Evolutionary conservation across 345 rosid species (phyloP), one percentile per base, ranked within the genome.

Genomic region (Odontarrhena argentea): DNA sequence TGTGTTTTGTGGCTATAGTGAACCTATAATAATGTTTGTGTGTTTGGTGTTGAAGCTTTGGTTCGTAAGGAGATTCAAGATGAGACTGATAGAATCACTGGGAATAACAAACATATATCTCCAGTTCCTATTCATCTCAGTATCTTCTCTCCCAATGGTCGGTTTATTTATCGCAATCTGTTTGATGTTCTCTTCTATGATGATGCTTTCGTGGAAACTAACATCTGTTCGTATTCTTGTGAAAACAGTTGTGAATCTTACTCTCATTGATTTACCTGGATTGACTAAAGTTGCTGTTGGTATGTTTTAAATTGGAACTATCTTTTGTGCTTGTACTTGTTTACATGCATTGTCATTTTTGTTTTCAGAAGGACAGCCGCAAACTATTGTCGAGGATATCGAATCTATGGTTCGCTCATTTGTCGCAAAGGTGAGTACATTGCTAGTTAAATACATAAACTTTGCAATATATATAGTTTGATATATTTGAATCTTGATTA

Each of bases 221-320:
- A 69, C 60, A 22, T 69, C 2, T 0, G 41, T 40, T 41, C 13
- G 42, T 35, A 22, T 52, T 36, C 38, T 47, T 64, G 26, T 47
- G 51, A 2, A 57, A 51, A 77, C 91, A 93, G 98, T 90, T 83
- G 98, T 93, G 82, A 86, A 90, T 85, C 84, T 93, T 70, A 93
- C 98, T 65, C 80, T 93, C 55, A 69, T 90, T 60, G 98, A 93
- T 85, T 79, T 93, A 69, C 98, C 98, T 54, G 98, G 98, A 68
- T 76, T 93, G 64, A 93, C 96, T 10, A 90, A 93, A 79, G 97
- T 93, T 34, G 97, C 98, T 18, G 82, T 90, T 51, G 98, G 97
- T 90, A 86, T 48, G 84, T 55, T 34, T 65, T 43, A 7, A 1
- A 47, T 73, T 38, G 43, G 1, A 38, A 57, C 48, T 18, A 42